Conservation (phyloP, 768 basidiomycete species). For the Chiua virens region DNA sequence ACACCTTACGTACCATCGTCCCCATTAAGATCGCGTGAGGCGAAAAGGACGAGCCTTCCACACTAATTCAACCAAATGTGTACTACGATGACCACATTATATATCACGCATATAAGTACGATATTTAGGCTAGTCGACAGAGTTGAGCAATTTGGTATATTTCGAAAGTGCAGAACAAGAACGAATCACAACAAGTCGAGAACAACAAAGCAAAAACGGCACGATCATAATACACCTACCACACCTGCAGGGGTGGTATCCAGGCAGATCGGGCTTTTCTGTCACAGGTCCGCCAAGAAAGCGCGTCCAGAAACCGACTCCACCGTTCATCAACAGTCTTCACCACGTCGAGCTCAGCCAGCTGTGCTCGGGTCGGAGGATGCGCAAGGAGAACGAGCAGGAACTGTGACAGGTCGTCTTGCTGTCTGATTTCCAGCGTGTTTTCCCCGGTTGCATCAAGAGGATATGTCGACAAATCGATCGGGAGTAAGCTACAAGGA, state of each 20-base stretch:
- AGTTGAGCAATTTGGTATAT: too few species aligned
- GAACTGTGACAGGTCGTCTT: slow-evolving; percentile 43
- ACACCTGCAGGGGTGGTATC: background rate
- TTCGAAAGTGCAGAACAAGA: too few species aligned
- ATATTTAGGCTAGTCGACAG: too few species aligned
- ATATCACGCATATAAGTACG: too few species aligned
- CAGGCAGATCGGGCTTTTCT: background rate
- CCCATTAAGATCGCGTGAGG: too few species aligned
- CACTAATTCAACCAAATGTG: too few species aligned
- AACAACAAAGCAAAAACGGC: background rate
- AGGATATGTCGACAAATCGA: slow-evolving; percentile 51
- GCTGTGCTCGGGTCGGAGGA: slow-evolving; percentile 47
- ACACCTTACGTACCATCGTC: too few species aligned
- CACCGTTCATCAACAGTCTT: slow-evolving; percentile 19
- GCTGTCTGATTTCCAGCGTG: slow-evolving; percentile 42
- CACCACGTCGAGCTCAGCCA: slow-evolving; percentile 26
- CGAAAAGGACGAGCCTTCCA: too few species aligned
- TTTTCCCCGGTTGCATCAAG: slow-evolving; percentile 45
- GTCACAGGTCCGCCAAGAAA: slow-evolving; percentile 12
- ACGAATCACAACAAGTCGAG: background rate
- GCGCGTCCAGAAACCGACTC: slow-evolving; percentile 13
- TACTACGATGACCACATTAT: too few species aligned
- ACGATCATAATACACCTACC: background rate
- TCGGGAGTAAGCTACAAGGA: slow-evolving; percentile 44
- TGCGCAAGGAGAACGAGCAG: slow-evolving; percentile 50